phyloP scores from a whole-genome alignment of 2,329 filamentous ascomycete species.

The Cryoendolithus antarcticus region DNA sequence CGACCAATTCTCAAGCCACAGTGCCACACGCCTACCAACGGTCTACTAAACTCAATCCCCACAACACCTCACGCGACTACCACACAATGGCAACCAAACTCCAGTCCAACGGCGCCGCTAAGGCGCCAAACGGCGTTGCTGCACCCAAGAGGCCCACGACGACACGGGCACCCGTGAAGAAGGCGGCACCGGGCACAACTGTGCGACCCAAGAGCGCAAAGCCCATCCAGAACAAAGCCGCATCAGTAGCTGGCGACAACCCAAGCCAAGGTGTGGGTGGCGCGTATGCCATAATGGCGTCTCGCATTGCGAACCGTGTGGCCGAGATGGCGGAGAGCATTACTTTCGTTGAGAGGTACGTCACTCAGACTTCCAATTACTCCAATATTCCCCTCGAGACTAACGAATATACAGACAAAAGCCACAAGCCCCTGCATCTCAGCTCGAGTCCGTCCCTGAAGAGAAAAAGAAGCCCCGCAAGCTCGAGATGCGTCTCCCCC shows the following conservation, averaged over 20 bases:
- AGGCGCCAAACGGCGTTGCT: constrained; percentile 12
- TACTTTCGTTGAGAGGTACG: constrained; percentile 36
- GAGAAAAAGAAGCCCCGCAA: constrained; percentile 35
- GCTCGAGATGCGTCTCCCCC: constrained; percentile 37
- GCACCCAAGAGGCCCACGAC: constrained; percentile 11
- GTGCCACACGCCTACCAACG: no score
- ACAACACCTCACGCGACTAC: not conserved
- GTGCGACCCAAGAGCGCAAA: constrained; percentile 11
- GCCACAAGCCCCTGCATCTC: constrained; percentile 14
- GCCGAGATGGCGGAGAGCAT: constrained; percentile 42
- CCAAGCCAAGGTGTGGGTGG: constrained; percentile 23
- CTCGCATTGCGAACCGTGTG: constrained; percentile 37
- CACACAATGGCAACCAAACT: constrained; percentile 6
- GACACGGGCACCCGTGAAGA: constrained; percentile 9
- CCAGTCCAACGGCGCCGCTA: constrained; percentile 16
- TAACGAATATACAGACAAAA: constrained; percentile 11
- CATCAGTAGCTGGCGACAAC: constrained; percentile 21
- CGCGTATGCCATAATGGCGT: constrained; percentile 40
- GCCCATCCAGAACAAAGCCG: constrained; percentile 21
- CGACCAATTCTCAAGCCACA: not conserved
- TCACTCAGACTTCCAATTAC: not conserved
- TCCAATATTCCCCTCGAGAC: not conserved
- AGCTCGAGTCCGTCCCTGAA: constrained; percentile 10
- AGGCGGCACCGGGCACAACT: constrained; percentile 3
- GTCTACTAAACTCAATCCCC: not conserved